A percentile compares a stretch with the other conserved stretches of the same genome.
These are phyloP conservation scores for Leishmania tropica DNA, from an alignment of 208 protist species.

Conservation along the genomic window DNA sequence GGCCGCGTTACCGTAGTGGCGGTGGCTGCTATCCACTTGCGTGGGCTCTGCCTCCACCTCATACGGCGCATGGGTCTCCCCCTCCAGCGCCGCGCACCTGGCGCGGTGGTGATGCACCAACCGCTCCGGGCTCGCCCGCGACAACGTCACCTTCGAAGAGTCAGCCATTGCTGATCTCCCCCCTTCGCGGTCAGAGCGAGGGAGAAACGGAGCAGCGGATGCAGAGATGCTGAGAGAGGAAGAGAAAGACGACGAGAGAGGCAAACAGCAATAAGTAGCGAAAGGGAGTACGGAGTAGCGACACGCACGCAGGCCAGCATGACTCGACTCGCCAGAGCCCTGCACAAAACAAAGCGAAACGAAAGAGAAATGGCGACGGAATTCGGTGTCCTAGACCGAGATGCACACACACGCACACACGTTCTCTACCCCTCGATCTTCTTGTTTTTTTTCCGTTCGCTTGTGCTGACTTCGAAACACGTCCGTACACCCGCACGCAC, in stretches of 20 bases:
- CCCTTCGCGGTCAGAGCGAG: background rate
- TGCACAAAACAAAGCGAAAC: background rate
- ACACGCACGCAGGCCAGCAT: background rate
- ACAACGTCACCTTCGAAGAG: background rate
- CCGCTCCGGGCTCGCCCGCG: background rate
- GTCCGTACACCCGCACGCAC: background rate
- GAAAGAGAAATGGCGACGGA: background rate
- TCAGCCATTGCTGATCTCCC: background rate
- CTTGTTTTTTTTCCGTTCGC: background rate
- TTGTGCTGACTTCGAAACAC: background rate
- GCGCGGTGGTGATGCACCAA: background rate
- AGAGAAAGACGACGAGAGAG: background rate
- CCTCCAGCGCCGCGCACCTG: background rate
- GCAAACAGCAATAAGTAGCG: background rate
- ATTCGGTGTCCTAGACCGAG: background rate
- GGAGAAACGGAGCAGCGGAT: background rate
- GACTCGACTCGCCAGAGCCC: background rate
- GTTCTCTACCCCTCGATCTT: background rate
- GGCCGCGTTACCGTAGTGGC: background rate
- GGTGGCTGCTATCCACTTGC: background rate
- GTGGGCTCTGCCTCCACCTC: background rate
- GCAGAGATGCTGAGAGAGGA: background rate
- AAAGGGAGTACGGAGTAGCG: background rate
- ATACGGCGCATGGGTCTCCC: constrained; percentile 27
- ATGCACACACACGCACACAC: background rate